Percentiles rank a stretch among this genome's conserved stretches.
Conservation (phyloP, 1,284 basidiomycete species). For the Melampsora americana region DNA sequence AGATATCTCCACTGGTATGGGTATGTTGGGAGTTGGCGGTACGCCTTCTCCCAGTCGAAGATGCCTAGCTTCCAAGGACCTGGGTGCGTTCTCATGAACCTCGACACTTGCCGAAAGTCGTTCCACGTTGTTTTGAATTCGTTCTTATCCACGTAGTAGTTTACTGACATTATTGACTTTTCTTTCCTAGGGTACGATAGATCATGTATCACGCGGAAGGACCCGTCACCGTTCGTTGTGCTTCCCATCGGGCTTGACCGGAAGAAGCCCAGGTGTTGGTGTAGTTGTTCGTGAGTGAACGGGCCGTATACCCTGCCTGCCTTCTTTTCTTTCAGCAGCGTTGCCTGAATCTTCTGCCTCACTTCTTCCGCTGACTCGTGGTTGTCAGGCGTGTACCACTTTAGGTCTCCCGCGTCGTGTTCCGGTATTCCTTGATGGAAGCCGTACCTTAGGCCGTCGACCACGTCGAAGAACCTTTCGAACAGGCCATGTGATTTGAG, state of each 20-base stretch:
- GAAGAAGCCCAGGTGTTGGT: not conserved
- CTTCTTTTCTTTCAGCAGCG: not conserved
- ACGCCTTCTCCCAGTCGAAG: constrained; percentile 17
- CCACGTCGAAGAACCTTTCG: not conserved
- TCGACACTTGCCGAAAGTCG: not conserved
- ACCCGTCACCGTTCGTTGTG: not conserved
- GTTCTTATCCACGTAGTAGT: not conserved
- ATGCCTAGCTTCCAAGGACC: not conserved
- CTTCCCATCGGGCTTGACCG: not conserved
- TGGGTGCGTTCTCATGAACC: not conserved
- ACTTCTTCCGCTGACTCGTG: not conserved
- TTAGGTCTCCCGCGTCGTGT: not conserved
- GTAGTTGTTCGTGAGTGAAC: not conserved
- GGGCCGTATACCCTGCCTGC: not conserved
- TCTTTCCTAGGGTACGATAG: not conserved
- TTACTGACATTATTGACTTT: not conserved
- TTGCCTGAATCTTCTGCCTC: not conserved
- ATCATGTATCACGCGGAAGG: not conserved
- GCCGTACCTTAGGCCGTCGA: not conserved
- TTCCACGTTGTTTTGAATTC: constrained; percentile 17
- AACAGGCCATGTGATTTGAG: not conserved
- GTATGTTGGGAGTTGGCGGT: not conserved
- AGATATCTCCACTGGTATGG: not conserved
- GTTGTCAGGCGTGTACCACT: not conserved
- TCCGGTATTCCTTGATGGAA: constrained; percentile 4